phyloP scores from a whole-genome alignment of 805 yeast species.

The Saccharomycopsis lassenensis region DNA sequence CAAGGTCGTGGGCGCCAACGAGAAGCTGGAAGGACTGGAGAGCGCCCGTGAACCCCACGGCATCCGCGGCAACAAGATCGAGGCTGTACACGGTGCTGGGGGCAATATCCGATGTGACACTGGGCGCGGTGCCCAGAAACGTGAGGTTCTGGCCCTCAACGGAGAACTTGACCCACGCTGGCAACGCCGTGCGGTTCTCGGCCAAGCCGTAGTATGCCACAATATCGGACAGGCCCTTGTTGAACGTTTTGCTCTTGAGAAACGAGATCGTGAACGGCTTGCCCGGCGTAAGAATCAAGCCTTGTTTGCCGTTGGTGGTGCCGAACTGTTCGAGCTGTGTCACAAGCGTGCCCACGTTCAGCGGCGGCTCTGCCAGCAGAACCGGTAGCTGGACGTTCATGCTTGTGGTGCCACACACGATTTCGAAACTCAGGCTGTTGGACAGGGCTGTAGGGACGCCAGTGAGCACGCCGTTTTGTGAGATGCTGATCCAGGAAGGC shows the following conservation, averaged over 20 bases:
- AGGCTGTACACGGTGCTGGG: constrained; percentile 69
- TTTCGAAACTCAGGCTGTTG: no score
- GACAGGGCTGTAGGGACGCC: no score
- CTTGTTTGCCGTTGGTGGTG: constrained; percentile 62
- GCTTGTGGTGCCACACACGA: no score
- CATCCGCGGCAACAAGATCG: constrained; percentile 70
- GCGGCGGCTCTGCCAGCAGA: no score
- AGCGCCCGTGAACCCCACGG: constrained; percentile 60
- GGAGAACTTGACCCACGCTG: constrained; percentile 80
- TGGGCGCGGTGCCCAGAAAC: constrained; percentile 82
- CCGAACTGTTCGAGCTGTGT: constrained; percentile 59
- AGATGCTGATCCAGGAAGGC: no score
- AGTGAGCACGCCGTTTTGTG: no score
- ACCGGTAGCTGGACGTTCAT: no score
- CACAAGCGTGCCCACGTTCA: no score
- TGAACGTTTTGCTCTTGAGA: constrained; percentile 47
- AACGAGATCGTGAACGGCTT: constrained; percentile 56
- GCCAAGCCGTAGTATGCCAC: constrained; percentile 72
- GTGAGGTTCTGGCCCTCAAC: constrained; percentile 34
- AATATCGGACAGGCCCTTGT: constrained; percentile 34
- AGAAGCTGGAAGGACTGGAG: constrained; percentile 58
- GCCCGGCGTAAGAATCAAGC: constrained; percentile 65
- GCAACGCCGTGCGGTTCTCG: constrained; percentile 76
- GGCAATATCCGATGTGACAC: constrained; percentile 76
- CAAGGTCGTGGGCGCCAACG: constrained; percentile 81